Conservation (phyloP, 495 filamentous ascomycete species). For the Xylaria sp. region DNA sequence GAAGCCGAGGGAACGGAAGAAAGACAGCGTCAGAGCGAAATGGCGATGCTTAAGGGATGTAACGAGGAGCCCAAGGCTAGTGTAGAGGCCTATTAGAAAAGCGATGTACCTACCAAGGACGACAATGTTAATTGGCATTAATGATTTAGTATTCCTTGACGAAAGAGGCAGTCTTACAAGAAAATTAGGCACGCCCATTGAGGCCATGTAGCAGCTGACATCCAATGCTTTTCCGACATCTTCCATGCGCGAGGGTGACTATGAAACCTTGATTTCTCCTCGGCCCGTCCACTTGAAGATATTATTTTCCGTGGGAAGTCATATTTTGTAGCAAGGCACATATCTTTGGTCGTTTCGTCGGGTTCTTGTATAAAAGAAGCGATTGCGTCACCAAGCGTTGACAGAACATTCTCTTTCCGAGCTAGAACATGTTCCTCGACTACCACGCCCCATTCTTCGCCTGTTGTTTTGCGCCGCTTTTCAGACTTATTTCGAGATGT, state of each 20-base stretch:
- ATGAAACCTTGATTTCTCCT: not conserved
- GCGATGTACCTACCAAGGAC: slow-evolving; percentile 15
- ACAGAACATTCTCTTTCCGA: slow-evolving; percentile 17
- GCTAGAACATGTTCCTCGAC: not conserved
- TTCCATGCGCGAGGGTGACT: slow-evolving; percentile 24
- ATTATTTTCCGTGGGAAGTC: slow-evolving; percentile 28
- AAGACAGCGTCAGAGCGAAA: slow-evolving; percentile 25
- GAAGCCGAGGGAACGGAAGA: slow-evolving; percentile 38
- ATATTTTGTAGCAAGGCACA: slow-evolving; percentile 35
- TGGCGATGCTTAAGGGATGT: slow-evolving; percentile 24
- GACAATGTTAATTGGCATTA: not conserved
- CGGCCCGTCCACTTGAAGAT: slow-evolving; percentile 4
- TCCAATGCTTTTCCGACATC: slow-evolving; percentile 19
- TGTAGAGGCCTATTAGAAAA: slow-evolving; percentile 17
- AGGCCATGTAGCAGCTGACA: slow-evolving; percentile 18
- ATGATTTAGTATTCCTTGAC: not conserved
- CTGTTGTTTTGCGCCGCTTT: slow-evolving; percentile 17
- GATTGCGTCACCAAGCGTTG: slow-evolving; percentile 42
- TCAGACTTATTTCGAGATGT: not conserved
- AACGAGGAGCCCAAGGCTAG: slow-evolving; percentile 12
- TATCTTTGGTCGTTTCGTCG: slow-evolving; percentile 41
- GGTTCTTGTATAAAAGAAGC: slow-evolving; percentile 42
- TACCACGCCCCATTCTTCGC: slow-evolving; percentile 2
- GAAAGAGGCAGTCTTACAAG: slow-evolving; percentile 13
- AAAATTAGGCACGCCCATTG: slow-evolving; percentile 24